Evolutionary conservation across 2,329 filamentous ascomycete species (phyloP), one percentile per base, ranked within the genome.

Genomic region (Claviceps sp.): DNA sequence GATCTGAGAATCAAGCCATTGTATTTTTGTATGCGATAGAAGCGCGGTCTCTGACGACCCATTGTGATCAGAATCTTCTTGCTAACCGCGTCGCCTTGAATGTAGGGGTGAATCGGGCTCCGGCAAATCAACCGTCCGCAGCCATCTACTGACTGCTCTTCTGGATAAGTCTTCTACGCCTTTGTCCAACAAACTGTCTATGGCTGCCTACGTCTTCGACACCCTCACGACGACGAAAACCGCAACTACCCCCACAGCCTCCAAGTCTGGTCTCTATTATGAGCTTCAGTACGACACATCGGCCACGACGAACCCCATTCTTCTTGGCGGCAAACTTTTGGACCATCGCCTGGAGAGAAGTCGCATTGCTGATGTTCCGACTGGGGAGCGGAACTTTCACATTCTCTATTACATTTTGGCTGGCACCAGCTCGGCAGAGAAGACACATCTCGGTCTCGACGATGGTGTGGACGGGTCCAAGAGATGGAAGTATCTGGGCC

Each of bases 171-270:
- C 90, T 2, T 89, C 88, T 0, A 97, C 93, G 13, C 93, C 93
- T 0, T 73, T 98, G 3, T 97, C 91, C 1, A 88, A 84, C 58
- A 98, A 96, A 68, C 77, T 96, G 20, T 96, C 91, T 2, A 84
- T 94, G 48, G 91, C 91, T 22, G 85, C 91, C 44, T 98, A 96
- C 66, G 81, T 97, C 54, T 98, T 98, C 66, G 93, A 98, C 64
- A 86, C 88, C 2, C 78, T 98, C 54, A 98, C 93, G 5, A 97
- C 93, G 1, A 98, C 93, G 26, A 98, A 98, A 71, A 95, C 91
- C 1, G 83, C 90, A 37, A 97, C 91, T 1, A 97, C 91, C 0
- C 90, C 90, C 1, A 95, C 88, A 2, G 93, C 93, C 29, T 97
- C 91, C 49, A 97, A 97, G 68, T 86, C 93, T 11, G 93, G 93